Evolutionary conservation across 2,329 filamentous ascomycete species (phyloP), one percentile per base, ranked within the genome.

Genomic region (Aspergillus transmontanensis): DNA sequence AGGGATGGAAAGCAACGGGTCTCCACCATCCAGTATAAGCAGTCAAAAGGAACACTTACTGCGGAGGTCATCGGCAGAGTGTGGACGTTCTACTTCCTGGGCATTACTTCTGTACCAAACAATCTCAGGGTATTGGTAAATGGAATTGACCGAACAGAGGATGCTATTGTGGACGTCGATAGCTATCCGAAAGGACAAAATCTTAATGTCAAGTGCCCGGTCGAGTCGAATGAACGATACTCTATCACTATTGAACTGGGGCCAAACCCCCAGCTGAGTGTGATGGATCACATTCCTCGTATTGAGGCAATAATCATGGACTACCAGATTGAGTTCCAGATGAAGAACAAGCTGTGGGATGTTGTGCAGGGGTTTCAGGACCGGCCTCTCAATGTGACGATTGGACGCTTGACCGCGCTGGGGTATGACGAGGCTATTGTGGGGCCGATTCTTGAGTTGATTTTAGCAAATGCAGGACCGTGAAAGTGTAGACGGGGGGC

Each of bases 221-320:
- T 57, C 32, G 73, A 34, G 73, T 26, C 51, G 0, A 16, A 26
- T 39, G 51, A 55, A 6, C 4, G 76, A 61, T 73, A 76, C 57
- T 73, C 74, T 62, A 78, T 80, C 71, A 75, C 71, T 14, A 73
- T 80, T 63, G 72, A 71, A 9, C 66, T 81, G n/a, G 79, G 76
- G 2, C 58, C 70, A 11, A 73, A 77, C 51, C 72, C 72, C 19
- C 70, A 74, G 23, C 51, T 74, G n/a, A 64, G 61, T 21, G 65
- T 72, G 9, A 30, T 70, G 1, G 68, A 71, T 34, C 70, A 68
- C 30, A 64, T 39, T 5, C 16, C 59, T 9, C 60, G 64, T 6
- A 62, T 75, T 34, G 68, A 69, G 55, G 53, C 59, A 28, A 26
- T 73, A 39, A 60, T 74, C 30, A 56, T 70, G 19, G 64, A 68